Conservation (phyloP, 2,329 filamentous ascomycete species). For the Cladophialophora bantiana region DNA sequence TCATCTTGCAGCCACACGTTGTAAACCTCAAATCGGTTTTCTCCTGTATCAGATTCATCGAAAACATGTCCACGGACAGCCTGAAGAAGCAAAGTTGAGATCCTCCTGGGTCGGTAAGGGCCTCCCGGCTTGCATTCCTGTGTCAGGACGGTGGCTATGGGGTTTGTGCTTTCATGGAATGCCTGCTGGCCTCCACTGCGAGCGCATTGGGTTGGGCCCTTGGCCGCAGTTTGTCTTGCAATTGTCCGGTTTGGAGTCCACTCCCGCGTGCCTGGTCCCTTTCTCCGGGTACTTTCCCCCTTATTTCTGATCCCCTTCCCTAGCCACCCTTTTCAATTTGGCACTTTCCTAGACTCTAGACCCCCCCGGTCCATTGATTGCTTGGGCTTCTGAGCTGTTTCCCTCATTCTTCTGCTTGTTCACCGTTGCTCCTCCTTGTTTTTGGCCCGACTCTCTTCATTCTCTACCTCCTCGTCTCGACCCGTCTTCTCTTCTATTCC, state of each 20-base stretch:
- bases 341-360: slow-evolving; percentile 16
- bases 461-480: slow-evolving; percentile 37
- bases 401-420: slow-evolving; percentile 30
- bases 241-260: slow-evolving; percentile 12
- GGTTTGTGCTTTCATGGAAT: slow-evolving; percentile 8
- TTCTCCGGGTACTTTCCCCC: slow-evolving; percentile 35
- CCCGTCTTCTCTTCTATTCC: slow-evolving; percentile 39
- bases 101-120: not conserved
- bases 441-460: slow-evolving; percentile 25
- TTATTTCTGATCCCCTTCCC: slow-evolving; percentile 38
- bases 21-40: slow-evolving; percentile 14
- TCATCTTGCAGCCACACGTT: slow-evolving; percentile 21
- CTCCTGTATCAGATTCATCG: slow-evolving; percentile 24
- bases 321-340: slow-evolving; percentile 34
- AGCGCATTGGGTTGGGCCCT: slow-evolving; percentile 4
- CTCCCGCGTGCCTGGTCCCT: slow-evolving; percentile 15
- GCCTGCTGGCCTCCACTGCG: slow-evolving; percentile 1
- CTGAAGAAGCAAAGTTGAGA: not conserved
- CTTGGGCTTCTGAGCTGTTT: slow-evolving; percentile 23
- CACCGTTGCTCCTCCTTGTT: slow-evolving; percentile 27
- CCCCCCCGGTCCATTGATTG: slow-evolving; percentile 13
- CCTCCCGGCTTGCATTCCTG: slow-evolving; percentile 9
- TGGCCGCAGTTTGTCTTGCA: slow-evolving; percentile 10
- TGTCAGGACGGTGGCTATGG: not conserved
- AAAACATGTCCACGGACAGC: slow-evolving; percentile 6